phyloP scores from a whole-genome alignment of 139 green algal species.

The Picochlorum sp. region DNA sequence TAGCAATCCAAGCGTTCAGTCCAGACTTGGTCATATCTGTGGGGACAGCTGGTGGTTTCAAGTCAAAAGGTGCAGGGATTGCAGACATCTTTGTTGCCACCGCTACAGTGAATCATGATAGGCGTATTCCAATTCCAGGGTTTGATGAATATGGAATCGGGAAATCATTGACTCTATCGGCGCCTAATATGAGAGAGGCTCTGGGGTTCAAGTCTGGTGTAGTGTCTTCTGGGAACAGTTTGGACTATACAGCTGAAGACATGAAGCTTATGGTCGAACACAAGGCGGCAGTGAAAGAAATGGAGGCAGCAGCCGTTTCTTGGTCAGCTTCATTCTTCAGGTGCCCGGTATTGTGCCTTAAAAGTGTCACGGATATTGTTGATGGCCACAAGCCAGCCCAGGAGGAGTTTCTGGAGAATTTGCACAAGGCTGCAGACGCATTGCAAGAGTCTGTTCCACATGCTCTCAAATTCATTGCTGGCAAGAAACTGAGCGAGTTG shows the following conservation, averaged over 20 bases:
- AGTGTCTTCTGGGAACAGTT: slow-evolving; percentile 73
- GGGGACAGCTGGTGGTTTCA: slow-evolving; percentile 90
- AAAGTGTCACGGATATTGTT: slow-evolving; percentile 90
- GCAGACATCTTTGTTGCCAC: slow-evolving; percentile 82
- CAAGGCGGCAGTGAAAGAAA: slow-evolving; percentile 80
- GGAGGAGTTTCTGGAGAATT: slow-evolving; percentile 95
- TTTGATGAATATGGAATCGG: slow-evolving; percentile 69
- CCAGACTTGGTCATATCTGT: slow-evolving; percentile 85
- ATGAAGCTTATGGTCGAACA: slow-evolving; percentile 66
- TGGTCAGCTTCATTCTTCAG: slow-evolving; percentile 57
- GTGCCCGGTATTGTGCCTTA: slow-evolving; percentile 69
- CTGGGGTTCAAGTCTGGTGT: slow-evolving; percentile 63
- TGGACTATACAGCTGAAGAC: slow-evolving; percentile 76
- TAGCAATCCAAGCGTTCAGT: slow-evolving; percentile 60
- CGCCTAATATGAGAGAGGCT: slow-evolving; percentile 27
- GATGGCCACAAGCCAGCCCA: slow-evolving; percentile 64
- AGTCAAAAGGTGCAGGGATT: slow-evolving; percentile 69
- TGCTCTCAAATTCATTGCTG: slow-evolving; percentile 67
- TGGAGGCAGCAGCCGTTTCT: slow-evolving; percentile 81
- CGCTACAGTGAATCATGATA: slow-evolving; percentile 80
- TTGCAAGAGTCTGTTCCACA: slow-evolving; percentile 60
- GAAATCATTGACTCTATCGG: slow-evolving; percentile 22
- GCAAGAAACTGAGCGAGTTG: slow-evolving; percentile 61
- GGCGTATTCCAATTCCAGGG: slow-evolving; percentile 76
- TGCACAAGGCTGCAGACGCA: slow-evolving; percentile 58